Evolutionary conservation across 1,139 yeast species (phyloP), one percentile per base, ranked within the genome.

Genomic region (Lodderomyces orthopsilosis): DNA sequence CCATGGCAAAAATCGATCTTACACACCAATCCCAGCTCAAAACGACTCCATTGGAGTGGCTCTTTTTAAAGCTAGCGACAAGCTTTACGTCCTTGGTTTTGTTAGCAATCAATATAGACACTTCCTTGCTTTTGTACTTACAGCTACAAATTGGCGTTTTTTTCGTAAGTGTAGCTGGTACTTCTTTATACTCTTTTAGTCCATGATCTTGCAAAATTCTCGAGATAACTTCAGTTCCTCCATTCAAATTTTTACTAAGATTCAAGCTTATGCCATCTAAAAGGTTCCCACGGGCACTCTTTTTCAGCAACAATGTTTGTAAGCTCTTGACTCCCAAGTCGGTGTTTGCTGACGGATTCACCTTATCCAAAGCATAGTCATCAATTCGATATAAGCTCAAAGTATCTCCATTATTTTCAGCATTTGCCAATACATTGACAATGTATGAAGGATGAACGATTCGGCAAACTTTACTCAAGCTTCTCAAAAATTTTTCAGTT

Each of bases 401-500:
- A 1, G 41, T 35, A 6, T 42, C 26, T 2, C 37, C 27, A 2
- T 27, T 35, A 13, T 47, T 42, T 17, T 43, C 49, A 14, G 40
- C 34, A 35, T 45, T 43, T 9, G 66, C 42, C 46, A 79, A 51
- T 0, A 79, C 66, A 37, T 75, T 79, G 12, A 58, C 55, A 18
- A 79, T 51, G 46, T 69, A 77, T n/a, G 59, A 55, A 0, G 83
- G 82, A 45, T 76, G 78, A 1, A 79, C 51, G 14, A 83, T 71
- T 22, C 61, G 55, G 12, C 55, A 49, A 1, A 65, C 74, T 43
- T 57, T 60, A 45, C 70, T 59, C 43, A 73, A 57, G 46, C 76
- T 63, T 27, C 67, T 61, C 46, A 93, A 70, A 56, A 91, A 91
- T 62, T 93, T 93, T 47, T 86, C 95, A 0, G 98, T 93, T 51